phyloP scores from a whole-genome alignment of 495 filamentous ascomycete species.

The Annulohypoxylon bovei region DNA sequence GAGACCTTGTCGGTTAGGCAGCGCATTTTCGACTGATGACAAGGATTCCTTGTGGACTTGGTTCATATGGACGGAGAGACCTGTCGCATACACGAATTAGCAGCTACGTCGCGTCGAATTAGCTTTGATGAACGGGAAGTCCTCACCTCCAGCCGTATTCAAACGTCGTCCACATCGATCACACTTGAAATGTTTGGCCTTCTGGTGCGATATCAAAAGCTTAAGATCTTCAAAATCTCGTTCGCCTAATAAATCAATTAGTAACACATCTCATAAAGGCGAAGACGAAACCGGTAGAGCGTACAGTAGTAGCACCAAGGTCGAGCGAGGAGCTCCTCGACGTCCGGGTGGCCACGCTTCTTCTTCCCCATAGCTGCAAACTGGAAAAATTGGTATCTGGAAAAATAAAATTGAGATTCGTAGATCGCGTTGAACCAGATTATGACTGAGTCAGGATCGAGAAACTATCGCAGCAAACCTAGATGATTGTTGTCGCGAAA shows the following conservation, averaged over 20 bases:
- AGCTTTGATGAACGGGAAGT: not conserved
- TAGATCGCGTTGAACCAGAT: not conserved
- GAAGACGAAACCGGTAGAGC: constrained; percentile 26
- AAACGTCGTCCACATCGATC: constrained; percentile 85
- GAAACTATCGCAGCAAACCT: not conserved
- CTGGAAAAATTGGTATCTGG: not conserved
- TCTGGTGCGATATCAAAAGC: constrained; percentile 95
- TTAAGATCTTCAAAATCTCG: constrained; percentile 97
- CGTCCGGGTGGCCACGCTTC: constrained; percentile 81
- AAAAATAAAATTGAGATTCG: not conserved
- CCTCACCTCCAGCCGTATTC: constrained; percentile 92
- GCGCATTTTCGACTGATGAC: constrained; percentile 86
- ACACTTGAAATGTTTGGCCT: constrained; percentile 98
- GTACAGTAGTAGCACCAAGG: constrained; percentile 98
- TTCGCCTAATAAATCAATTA: constrained; percentile 65
- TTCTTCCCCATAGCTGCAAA: constrained; percentile 77
- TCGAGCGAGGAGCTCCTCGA: constrained; percentile 86
- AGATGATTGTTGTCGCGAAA: constrained; percentile 9
- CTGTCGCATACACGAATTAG: constrained; percentile 58
- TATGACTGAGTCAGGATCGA: not conserved
- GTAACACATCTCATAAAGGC: constrained; percentile 4
- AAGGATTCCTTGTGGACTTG: constrained; percentile 97
- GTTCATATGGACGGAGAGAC: constrained; percentile 94
- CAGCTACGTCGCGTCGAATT: not conserved
- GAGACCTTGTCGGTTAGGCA: constrained; percentile 81